Evolutionary conservation across 163 green algal species (phyloP), one percentile per base, ranked within the genome.

Genomic region (Prototheca wickerhamii): DNA sequence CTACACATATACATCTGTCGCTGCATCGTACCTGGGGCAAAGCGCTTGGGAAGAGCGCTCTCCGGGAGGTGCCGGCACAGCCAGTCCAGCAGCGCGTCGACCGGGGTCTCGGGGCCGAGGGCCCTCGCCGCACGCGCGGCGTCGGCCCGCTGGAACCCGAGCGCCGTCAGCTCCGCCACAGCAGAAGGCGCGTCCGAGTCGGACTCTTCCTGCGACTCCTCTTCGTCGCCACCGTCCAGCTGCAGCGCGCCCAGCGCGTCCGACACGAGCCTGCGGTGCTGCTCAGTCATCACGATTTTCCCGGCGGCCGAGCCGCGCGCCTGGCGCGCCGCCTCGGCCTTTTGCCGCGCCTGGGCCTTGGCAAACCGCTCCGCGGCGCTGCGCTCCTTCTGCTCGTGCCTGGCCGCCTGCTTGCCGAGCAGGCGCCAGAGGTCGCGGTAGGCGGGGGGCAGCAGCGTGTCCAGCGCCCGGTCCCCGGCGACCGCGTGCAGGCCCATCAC

Each of bases 401-500:
- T n/a, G 10, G 31, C 0, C 23, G 67, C 73, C 73, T 74, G 66
- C 51, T 76, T 58, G 3, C 69, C 69, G 46, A 87, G 58, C 28
- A 69, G 63, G 1, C 59, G 37, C 87, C 87, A 95, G 29, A 87
- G 69, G n/a, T 57, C 25, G 25, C 60, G 60, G 61, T 87, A 92
- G 8, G 69, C 52, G 33, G 50, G 32, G 0, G 87, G 87, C 64
- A 95, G 76, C n/a, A 92, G 64, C 17, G 78, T 61, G 58, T 93
- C 72, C 33, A 89, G 63, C 7, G 77, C 55, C 0, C 83, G 71
- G 54, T 89, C 75, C 12, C 82, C 82, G 21, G 79, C 76, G 30
- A 95, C 80, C 0, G 70, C 59, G 51, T 87, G 67, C 72, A 96
- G 78, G 29, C 77, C 87, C 23, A 84, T 79, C 58, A 95, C 74